phyloP scores from a whole-genome alignment of 352 stramenopile species.

The Pythium chondricola region DNA sequence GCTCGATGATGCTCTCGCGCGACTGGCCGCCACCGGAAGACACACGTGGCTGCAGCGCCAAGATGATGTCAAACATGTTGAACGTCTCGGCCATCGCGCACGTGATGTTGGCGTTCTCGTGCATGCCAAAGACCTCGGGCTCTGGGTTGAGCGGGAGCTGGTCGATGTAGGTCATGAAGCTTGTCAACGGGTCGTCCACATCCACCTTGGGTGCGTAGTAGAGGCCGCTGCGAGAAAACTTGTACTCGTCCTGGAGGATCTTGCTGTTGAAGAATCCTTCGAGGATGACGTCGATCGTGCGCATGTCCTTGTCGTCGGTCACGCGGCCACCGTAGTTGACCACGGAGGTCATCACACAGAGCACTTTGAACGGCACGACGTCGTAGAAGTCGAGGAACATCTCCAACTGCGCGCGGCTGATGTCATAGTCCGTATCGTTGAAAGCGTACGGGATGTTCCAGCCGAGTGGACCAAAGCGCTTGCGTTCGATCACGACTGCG shows the following conservation, averaged over 20 bases:
- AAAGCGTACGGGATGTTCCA: constrained; percentile 95
- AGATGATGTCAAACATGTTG: constrained; percentile 84
- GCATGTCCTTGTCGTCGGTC: constrained; percentile 90
- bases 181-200: constrained; percentile 54
- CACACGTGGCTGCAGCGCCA: constrained; percentile 80
- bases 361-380: constrained; percentile 79
- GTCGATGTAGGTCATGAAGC: constrained; percentile 88
- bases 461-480: constrained; percentile 86
- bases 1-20: constrained; percentile 85
- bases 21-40: constrained; percentile 69
- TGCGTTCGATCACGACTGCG: constrained; percentile 81
- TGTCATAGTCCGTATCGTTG: constrained; percentile 88
- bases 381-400: constrained; percentile 91
- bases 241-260: constrained; percentile 57
- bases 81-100: constrained; percentile 88
- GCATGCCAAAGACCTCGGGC: constrained; percentile 93
- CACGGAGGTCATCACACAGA: constrained; percentile 84
- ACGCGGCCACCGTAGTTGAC: constrained; percentile 92
- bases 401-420: constrained; percentile 77
- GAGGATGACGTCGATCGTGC: constrained; percentile 81
- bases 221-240: constrained; percentile 57
- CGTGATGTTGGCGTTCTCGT: constrained; percentile 93
- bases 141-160: constrained; percentile 81
- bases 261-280: constrained; percentile 73
- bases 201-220: constrained; percentile 71